Evolutionary conservation across 176 grass and related monocot genomes (phyloP).

Genomic region (Musa troglodytarum): DNA sequence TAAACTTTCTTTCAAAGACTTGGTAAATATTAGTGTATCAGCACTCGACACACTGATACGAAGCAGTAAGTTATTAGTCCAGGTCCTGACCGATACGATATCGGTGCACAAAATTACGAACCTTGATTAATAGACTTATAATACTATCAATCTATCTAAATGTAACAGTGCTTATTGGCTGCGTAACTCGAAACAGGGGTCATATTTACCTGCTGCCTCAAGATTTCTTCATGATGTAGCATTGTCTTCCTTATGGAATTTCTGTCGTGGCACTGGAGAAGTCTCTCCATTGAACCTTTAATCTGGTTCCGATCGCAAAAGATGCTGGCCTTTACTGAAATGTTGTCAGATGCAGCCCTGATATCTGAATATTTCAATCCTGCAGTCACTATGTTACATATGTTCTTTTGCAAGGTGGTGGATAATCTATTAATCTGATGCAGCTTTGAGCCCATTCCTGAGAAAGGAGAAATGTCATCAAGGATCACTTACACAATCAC

Average conservation of each 20-base stretch:
- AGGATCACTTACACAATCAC: background rate
- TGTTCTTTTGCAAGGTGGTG: background rate
- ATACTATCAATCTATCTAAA: too few species aligned
- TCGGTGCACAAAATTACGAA: background rate
- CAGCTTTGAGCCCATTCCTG: slow-evolving; percentile 18
- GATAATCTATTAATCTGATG: background rate
- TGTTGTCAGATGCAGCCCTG: background rate
- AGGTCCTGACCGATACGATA: background rate
- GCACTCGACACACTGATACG: too few species aligned
- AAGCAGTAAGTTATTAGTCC: too few species aligned
- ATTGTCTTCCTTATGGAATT: slow-evolving; percentile 17
- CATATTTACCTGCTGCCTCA: slow-evolving; percentile 13
- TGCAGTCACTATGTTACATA: background rate
- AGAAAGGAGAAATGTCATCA: background rate
- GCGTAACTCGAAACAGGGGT: background rate
- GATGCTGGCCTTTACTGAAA: background rate
- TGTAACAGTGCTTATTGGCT: too few species aligned
- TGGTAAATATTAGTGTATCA: too few species aligned
- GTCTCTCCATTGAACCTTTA: slow-evolving; percentile 11
- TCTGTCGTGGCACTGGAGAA: background rate
- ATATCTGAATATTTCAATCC: background rate
- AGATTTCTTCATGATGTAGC: slow-evolving; percentile 21
- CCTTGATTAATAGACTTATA: too few species aligned
- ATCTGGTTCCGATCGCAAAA: background rate
- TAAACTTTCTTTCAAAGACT: too few species aligned